Evolutionary conservation across 768 basidiomycete species (phyloP).

Genomic region (Harrya chromipes): DNA sequence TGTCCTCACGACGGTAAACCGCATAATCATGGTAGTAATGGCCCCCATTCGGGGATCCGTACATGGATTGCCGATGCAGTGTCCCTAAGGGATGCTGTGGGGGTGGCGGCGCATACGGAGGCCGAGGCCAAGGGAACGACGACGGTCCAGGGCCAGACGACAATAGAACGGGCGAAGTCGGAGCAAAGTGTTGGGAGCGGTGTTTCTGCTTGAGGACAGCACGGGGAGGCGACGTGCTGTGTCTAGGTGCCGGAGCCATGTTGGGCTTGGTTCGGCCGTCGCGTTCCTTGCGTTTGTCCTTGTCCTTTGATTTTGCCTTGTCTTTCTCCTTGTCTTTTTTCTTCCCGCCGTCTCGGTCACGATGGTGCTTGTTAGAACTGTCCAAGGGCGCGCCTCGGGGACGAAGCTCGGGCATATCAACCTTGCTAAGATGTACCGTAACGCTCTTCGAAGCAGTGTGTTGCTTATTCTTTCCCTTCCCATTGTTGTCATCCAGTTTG

Average conservation of each 20-base stretch:
- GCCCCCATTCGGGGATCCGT: constrained; percentile 10
- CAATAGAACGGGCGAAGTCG: constrained; percentile 34
- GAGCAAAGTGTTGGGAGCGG: constrained; percentile 17
- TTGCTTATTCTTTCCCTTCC: constrained; percentile 42
- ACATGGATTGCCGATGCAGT: constrained; percentile 17
- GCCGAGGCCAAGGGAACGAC: no score
- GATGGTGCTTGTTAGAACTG: background rate
- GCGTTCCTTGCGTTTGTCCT: constrained; percentile 1
- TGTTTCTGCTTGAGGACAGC: constrained; percentile 7
- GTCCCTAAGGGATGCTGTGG: background rate
- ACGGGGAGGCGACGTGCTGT: constrained; percentile 12
- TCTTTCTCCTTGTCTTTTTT: constrained; percentile 24
- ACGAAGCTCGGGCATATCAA: constrained; percentile 77
- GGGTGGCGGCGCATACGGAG: background rate
- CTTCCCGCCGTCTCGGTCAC: constrained; percentile 5
- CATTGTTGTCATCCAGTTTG: constrained; percentile 49
- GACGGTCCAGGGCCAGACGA: constrained; percentile 11
- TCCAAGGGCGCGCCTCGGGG: constrained; percentile 7
- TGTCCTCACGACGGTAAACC: background rate
- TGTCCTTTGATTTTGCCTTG: constrained; percentile 41
- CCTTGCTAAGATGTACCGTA: constrained; percentile 78
- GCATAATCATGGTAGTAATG: background rate
- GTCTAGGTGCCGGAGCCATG: background rate
- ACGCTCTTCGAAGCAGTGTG: constrained; percentile 70
- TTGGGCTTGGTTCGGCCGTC: background rate